Base-by-base conservation (phyloP, 140 eudicot species). In the Oenanthe javanica region DNA sequence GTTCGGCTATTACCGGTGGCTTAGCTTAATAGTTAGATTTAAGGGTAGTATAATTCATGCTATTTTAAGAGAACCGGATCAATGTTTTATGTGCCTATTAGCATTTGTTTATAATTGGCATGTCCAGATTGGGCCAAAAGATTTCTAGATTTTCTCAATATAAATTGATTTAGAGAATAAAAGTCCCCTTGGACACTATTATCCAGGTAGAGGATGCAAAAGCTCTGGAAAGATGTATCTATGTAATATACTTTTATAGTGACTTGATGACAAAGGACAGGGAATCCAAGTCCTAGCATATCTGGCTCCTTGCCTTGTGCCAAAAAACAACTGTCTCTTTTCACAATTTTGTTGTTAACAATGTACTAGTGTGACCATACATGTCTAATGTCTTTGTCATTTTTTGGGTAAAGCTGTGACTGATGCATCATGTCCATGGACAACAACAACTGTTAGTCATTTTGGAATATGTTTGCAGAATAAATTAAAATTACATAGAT, bases 231-330 rank as follows among this genome's bases (percentile, higher is more conserved):
- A 36, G 42, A 67, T 67, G 73, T 13, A 66, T 66, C 4, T 66
- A 3, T 25, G 72, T 66, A 19, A n/a, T 59, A 61, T 61, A 61
- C 14, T 61, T 67, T 25, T 67, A 45, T 67, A 31, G 9, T 31
- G 13, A 67, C 9, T 67, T 61, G 81, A 45, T 23, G 59, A 78
- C 81, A 78, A 63, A 78, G 6, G 27, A 19, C 67, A 78, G 45
- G 74, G 81, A 78, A 78, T 78, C 81, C 40, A 78, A 78, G 51
- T 59, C 21, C 15, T 50, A 57, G 74, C 67, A 75, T 16, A 21
- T 52, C 70, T 27, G 78, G 59, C 31, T 6, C 21, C 31, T 23
- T 4, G 23, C 59, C 10, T 7, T 73, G 11, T 23, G 55, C 78
- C 70, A 61, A 61, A 61, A 61, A 9, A n/a, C 73, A 67, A 67